phyloP scores from a whole-genome alignment of 257 asterid species.

The Penstemon davidsonii region DNA sequence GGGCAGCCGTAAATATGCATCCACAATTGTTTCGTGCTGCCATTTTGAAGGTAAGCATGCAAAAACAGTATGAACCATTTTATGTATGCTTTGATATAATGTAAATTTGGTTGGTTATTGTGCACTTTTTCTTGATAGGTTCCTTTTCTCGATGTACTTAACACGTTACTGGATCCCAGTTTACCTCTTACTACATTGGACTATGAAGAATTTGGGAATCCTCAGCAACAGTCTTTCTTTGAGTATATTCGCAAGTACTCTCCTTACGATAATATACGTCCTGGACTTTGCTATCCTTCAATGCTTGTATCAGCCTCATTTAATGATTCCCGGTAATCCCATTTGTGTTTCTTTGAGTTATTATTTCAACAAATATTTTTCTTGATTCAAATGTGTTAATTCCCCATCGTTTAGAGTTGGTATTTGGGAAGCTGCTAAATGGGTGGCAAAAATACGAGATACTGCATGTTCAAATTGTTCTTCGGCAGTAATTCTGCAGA shows the following conservation, averaged over 20 bases:
- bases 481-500: slow-evolving; percentile 57
- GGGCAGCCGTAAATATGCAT: slow-evolving; percentile 79
- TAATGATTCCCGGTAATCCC: slow-evolving; percentile 78
- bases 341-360: background rate
- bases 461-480: slow-evolving; percentile 59
- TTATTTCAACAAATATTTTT: background rate
- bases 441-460: slow-evolving; percentile 93
- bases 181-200: slow-evolving; percentile 87
- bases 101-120: background rate
- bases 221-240: slow-evolving; percentile 47
- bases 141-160: slow-evolving; percentile 85
- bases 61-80: background rate
- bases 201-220: slow-evolving; percentile 92
- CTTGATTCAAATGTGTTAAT: background rate
- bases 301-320: slow-evolving; percentile 78
- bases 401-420: slow-evolving; percentile 59
- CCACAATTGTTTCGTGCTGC: slow-evolving; percentile 78
- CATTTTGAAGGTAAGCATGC: slow-evolving; percentile 64
- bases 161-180: slow-evolving; percentile 70
- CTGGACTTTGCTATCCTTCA: slow-evolving; percentile 69
- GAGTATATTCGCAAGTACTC: slow-evolving; percentile 70
- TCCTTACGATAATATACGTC: slow-evolving; percentile 74
- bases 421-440: slow-evolving; percentile 97
- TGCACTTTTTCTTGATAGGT: slow-evolving; percentile 43
- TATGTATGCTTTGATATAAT: background rate